Evolutionary conservation across 805 yeast species (phyloP), one percentile per base, ranked within the genome.

Genomic region (Komagataella ulmi): DNA sequence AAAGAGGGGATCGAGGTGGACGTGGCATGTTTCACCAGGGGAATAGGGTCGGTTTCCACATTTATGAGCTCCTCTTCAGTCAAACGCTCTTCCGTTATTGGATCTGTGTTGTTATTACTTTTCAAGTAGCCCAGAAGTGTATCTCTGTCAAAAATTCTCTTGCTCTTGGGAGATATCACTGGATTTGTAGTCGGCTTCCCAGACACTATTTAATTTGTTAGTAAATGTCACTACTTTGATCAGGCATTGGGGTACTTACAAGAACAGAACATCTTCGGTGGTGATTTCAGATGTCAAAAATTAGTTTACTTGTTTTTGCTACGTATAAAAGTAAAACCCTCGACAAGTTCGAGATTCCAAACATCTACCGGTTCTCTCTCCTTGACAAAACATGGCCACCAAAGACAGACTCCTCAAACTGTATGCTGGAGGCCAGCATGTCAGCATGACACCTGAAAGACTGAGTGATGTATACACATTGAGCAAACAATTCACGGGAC

Each of bases 1-100:
- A 90, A 65, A 3, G 86, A 72, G 0, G 98, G 98, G 30, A 90
- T 86, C 0, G 95, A 85, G 19, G 81, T 76, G 53, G 71, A 60
- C 0, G 75, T 69, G 1, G 85, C 71, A 7, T 72, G 78, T 56
- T 63, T 67, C 49, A 55, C 44, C 3, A 50, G 30, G 12, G 56
- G 57, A 3, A 63, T 65, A 4, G 75, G 69, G 3, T 74, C 71
- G 6, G 52, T 44, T 12, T 58, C 55, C 7, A 68, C 58, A 3
- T 68, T 66, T 6, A 89, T 68, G 10, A 89, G 67, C 17, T 88
- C 93, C 1, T 76, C 80, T 1, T 63, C 58, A 0, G 72, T 55
- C 54, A 89, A 65, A 2, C 83, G 78, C 50, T 84, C 83, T 53
- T 82, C 79, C 14, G 76, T 74, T 18, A 89, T 69, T 2, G 98